Conservation (phyloP, 257 asterid species). For the Nicotiana tomentosiformis region DNA sequence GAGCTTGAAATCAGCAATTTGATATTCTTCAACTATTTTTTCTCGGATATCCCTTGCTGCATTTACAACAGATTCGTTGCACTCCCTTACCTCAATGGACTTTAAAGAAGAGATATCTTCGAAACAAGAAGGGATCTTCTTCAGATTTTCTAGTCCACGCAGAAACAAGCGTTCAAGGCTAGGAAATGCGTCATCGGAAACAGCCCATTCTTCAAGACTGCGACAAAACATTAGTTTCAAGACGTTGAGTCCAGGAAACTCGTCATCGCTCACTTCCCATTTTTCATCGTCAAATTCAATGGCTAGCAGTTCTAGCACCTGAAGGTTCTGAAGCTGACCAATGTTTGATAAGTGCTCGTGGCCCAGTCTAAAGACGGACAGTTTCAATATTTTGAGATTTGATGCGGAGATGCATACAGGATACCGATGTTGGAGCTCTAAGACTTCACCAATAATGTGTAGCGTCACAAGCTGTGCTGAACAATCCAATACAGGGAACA, state of each 20-base stretch:
- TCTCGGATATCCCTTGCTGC: no score
- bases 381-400: slow-evolving; percentile 3
- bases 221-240: no score
- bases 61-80: no score
- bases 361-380: neutral
- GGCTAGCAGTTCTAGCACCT: neutral
- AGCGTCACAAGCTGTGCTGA: neutral
- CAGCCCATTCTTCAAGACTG: neutral
- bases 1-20: no score
- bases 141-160: neutral
- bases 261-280: neutral
- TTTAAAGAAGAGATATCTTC: neutral
- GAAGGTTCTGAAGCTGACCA: neutral
- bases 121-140: neutral
- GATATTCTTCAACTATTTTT: no score
- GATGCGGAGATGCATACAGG: neutral
- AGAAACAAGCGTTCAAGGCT: neutral
- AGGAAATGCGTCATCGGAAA: neutral
- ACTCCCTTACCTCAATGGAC: neutral
- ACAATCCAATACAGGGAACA: neutral
- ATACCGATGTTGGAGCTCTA: no score
- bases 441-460: neutral
- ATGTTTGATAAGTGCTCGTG: neutral
- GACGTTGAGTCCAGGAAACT: neutral
- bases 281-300: neutral